phyloP scores from a whole-genome alignment of 305 asterid genomes.

The Solanum hybrid region DNA sequence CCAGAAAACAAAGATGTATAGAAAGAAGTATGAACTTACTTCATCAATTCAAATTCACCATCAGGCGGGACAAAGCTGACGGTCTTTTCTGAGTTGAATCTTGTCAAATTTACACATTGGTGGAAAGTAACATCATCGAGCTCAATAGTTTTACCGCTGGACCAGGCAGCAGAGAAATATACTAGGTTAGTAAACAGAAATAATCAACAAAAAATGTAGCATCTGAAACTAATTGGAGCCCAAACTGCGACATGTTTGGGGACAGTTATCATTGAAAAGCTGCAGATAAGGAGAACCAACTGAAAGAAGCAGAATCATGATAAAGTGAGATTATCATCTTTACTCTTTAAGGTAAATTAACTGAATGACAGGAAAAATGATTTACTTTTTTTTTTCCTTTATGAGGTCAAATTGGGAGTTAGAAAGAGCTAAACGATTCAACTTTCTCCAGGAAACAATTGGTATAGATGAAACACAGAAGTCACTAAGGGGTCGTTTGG shows the following conservation, averaged over 20 bases:
- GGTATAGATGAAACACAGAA: neutral
- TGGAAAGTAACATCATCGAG: slow-evolving; percentile 99
- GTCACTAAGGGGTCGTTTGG: neutral
- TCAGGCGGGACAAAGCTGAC: slow-evolving; percentile 99
- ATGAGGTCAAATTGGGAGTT: neutral
- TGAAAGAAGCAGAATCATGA: neutral
- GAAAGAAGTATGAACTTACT: slow-evolving; percentile 47
- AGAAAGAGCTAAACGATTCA: neutral
- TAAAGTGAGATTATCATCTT: neutral
- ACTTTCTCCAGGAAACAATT: neutral
- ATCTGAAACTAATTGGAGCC: slow-evolving; percentile 10
- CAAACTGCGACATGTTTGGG: neutral
- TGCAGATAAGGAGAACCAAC: neutral
- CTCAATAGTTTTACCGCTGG: slow-evolving; percentile 98
- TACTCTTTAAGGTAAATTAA: neutral
- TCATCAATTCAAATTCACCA: slow-evolving; percentile 99
- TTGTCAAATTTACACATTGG: slow-evolving; percentile 96
- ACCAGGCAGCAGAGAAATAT: slow-evolving; percentile 9
- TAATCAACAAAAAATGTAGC: slow-evolving; percentile 4
- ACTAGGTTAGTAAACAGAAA: neutral
- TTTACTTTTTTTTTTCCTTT: neutral
- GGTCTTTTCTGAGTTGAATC: slow-evolving; percentile 97
- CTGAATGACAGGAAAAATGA: neutral
- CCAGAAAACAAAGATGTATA: neutral
- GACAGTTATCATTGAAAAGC: neutral